Base-by-base conservation (phyloP, 495 filamentous ascomycete genomes). In the Amniculicola lignicola region DNA sequence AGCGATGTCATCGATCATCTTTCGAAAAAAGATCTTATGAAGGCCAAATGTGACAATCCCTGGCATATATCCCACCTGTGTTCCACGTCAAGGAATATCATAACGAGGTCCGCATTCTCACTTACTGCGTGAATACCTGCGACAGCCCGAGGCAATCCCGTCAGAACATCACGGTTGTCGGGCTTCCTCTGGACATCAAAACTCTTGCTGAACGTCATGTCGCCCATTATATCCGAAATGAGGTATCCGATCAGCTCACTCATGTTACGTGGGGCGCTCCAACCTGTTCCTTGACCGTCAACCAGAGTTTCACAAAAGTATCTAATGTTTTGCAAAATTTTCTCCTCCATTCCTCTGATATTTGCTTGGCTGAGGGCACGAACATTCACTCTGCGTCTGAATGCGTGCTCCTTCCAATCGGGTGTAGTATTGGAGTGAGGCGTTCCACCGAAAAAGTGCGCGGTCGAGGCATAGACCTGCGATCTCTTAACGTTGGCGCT, bases 101-200 rank as follows among this genome's bases (percentile, higher is more conserved):
- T 10, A 63, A 7, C 7, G 57, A 35, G 2, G 33, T 27, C 2
- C 35, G 25, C 24, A 59, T 49, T 12, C 52, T 41, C 10, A 59
- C 54, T 36, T 64, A 64, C 21, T 53, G 57, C 12, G 48, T 54
- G 38, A 52, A 64, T 45, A 36, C 61, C 22, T 51, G 44, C 38
- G 59, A 64, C 51, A 9, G 59, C 59, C 19, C 72, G 73, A 27
- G 83, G 72, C 2, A 83, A 63, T 37, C 75, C 73, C 29, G 80
- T 74, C n/a, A 78, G 43, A 29, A 47, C n/a, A 47, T 48, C 65
- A 1, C 59, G 59, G 31, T 64, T 48, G 10, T 58, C 41, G 12
- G 28, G 28, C 24, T 41, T 24, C 14, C 24, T 45, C n/a, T 67
- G 55, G 44, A 67, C 44, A 5, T 43, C 52, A 42, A 64, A 69